Percentiles rank a stretch among this genome's conserved stretches.
Evolutionary conservation across 305 asterid genomes (phyloP).

Genomic region (Fraxinus sp.): DNA sequence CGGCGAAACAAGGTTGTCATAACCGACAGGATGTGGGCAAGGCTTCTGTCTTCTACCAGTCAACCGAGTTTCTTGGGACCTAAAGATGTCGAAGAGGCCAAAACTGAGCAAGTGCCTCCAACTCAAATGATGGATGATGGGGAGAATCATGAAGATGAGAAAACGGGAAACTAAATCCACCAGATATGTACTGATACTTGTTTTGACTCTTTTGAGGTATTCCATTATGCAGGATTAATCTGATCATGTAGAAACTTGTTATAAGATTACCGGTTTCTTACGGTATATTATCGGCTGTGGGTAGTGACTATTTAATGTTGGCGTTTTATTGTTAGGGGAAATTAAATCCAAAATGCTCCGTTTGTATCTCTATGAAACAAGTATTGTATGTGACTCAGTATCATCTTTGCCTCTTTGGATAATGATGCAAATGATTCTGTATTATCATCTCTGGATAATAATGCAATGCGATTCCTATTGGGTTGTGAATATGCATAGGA

Average conservation of each 20-base stretch:
- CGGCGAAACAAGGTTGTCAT: conserved; percentile 81
- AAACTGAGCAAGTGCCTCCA: conserved; percentile 24
- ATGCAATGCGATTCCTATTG: neutral
- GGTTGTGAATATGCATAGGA: neutral
- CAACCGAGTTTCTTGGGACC: conserved; percentile 54
- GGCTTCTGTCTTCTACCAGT: conserved; percentile 57
- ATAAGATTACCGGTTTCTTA: neutral
- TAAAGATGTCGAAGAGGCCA: conserved; percentile 20
- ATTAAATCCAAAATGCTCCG: conserved; percentile 8
- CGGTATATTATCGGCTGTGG: conserved; percentile 22
- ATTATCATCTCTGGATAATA: neutral
- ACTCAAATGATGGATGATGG: conserved; percentile 26
- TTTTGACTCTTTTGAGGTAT: conserved; percentile 25
- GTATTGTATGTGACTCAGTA: neutral
- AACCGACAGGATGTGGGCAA: conserved; percentile 78
- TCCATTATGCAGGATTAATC: conserved; percentile 31
- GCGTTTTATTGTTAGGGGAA: conserved; percentile 2
- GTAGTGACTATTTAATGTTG: conserved; percentile 21
- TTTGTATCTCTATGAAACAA: neutral
- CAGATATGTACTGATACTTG: conserved; percentile 18
- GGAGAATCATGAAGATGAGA: conserved; percentile 21
- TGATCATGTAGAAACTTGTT: conserved; percentile 29
- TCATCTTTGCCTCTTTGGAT: neutral
- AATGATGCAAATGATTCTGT: neutral
- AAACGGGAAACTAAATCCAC: conserved; percentile 12